Base-by-base conservation (phyloP, 2,329 filamentous ascomycete genomes). In the Cryphonectria carpinicola region DNA sequence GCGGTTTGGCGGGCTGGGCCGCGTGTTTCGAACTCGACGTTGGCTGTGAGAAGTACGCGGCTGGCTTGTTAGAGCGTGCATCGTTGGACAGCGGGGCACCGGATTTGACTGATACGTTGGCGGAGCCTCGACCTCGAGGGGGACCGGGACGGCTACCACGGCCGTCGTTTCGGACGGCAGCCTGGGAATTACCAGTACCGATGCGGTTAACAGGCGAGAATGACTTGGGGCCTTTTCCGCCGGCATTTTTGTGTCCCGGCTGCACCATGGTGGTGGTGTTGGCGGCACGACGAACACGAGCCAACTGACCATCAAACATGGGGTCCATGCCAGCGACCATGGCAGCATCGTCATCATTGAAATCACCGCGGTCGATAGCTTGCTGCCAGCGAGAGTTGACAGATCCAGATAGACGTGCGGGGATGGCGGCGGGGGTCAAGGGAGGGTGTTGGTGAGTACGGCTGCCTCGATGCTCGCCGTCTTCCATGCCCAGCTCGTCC, bases 281-380 rank as follows among this genome's bases (percentile, higher is more conserved):
- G 1, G 41, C 28, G 39, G 54, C 64, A 19, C 74, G 72, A 32
- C 74, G 71, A 13, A 71, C 71, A 46, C 75, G 76, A 58, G 77
- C 74, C 52, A 78, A 67, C 39, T 77, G 70, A 1, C 75, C 75
- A 28, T 76, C 76, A 17, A 73, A 75, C 22, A 79, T 75, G n/a
- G 75, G 71, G 58, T 75, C 73, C 56, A 79, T 73, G 35, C 72
- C 75, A 10, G 72, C 70, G 41, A 79, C 79, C 5, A 68, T 72
- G 5, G 71, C 71, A 7, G 78, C 77, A 60, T 81, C 79, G 1
- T 75, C 75, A 56, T 81, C 79, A 3, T 80, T 62, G 28, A 81
- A 79, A 0, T 61, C 68, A 0, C 75, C 76, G 1, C 64, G 52
- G 0, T 70, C 56, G 1, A 76, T 75, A 6, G 79, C 74, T n/a